Evolutionary conservation across 768 basidiomycete species (phyloP).

Genomic region (Xerocomellus amylosporus): DNA sequence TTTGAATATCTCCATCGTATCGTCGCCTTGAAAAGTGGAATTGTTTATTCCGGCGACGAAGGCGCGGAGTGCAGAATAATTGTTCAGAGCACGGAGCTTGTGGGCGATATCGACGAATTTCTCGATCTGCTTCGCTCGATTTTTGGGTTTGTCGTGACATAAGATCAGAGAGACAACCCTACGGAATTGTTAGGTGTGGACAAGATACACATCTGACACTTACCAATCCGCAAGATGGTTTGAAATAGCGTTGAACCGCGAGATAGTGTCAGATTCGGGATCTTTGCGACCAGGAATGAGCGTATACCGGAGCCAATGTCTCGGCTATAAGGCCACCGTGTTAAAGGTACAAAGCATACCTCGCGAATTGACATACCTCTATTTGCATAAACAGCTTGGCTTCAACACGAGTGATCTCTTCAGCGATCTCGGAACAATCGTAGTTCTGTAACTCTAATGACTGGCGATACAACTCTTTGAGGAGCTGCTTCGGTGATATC

Average conservation of each 20-base stretch:
- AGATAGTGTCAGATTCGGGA: constrained; percentile 64
- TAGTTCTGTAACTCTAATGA: constrained; percentile 54
- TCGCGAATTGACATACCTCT: constrained; percentile 47
- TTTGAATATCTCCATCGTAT: constrained; percentile 74
- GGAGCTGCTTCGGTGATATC: constrained; percentile 50
- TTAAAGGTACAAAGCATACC: neutral
- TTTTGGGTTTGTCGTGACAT: constrained; percentile 74
- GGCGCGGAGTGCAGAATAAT: constrained; percentile 90
- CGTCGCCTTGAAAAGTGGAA: constrained; percentile 73
- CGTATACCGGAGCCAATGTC: constrained; percentile 83
- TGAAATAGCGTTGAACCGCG: constrained; percentile 68
- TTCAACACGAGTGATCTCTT: constrained; percentile 80
- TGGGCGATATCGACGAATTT: constrained; percentile 84
- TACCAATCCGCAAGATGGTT: constrained; percentile 86
- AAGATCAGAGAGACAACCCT: constrained; percentile 93
- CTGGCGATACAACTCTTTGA: constrained; percentile 60
- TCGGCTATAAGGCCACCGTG: constrained; percentile 50
- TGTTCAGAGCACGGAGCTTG: constrained; percentile 77
- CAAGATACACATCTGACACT: constrained; percentile 15
- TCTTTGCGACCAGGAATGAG: constrained; percentile 67
- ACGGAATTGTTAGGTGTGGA: constrained; percentile 4
- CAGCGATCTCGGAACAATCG: constrained; percentile 69
- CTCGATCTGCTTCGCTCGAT: constrained; percentile 80
- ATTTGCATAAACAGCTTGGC: constrained; percentile 70
- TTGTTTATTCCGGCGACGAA: constrained; percentile 92